phyloP scores from a whole-genome alignment of 768 basidiomycete genomes.

The Punctularia strigosozonata region DNA sequence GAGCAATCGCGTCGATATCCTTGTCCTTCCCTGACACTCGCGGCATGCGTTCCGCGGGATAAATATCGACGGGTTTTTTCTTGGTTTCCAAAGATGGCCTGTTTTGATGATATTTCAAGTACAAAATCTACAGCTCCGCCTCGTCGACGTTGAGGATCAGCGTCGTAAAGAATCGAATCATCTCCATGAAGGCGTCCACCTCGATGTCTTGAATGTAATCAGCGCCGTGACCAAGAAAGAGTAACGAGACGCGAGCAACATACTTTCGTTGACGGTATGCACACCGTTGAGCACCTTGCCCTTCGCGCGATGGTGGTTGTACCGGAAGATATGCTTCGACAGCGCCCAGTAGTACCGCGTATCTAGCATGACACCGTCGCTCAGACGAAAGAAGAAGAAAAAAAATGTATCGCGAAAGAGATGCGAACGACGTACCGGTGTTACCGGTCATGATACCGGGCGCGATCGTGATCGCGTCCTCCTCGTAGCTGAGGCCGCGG shows the following conservation, averaged over 20 bases:
- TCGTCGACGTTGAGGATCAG: conserved; percentile 35
- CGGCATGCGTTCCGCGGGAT: too few relatives aligned
- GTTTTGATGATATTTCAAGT: too few relatives aligned
- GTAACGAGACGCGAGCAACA: conserved; percentile 1
- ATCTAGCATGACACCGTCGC: conserved; percentile 19
- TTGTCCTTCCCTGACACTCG: too few relatives aligned
- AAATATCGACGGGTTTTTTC: too few relatives aligned
- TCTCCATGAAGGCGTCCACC: conserved; percentile 25
- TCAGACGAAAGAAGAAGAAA: not conserved
- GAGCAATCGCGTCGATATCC: too few relatives aligned
- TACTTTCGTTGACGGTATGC: conserved; percentile 21
- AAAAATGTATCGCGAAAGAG: too few relatives aligned
- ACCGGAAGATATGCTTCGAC: conserved; percentile 35
- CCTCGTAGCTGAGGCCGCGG: conserved; percentile 13
- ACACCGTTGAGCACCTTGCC: conserved; percentile 10
- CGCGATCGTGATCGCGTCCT: conserved; percentile 21
- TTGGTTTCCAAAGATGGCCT: too few relatives aligned
- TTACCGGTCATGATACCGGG: conserved; percentile 27
- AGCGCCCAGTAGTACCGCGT: conserved; percentile 34
- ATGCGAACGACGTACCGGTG: conserved; percentile 22
- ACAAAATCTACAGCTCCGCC: conserved; percentile 7
- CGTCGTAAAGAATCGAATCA: conserved; percentile 30
- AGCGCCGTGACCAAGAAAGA: not conserved
- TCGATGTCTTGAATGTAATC: conserved; percentile 14
- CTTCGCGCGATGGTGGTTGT: conserved; percentile 17